phyloP scores from a whole-genome alignment of 768 basidiomycete species.

The Boletus rufocinnamomeus region DNA sequence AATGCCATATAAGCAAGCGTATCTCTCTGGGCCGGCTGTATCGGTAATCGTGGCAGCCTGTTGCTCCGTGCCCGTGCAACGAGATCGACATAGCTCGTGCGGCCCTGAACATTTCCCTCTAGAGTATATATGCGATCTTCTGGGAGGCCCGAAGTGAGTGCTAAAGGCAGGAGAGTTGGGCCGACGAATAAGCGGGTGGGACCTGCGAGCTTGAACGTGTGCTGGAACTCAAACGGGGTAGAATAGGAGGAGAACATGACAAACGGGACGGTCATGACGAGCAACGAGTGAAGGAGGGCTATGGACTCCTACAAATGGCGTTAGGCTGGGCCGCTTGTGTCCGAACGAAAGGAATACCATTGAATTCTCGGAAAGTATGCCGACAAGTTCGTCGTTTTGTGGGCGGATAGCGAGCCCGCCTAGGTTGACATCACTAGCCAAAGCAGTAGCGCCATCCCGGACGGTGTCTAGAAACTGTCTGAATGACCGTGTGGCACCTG shows the following conservation, averaged over 20 bases:
- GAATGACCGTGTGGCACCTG: conserved; percentile 47
- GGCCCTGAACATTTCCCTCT: conserved; percentile 43
- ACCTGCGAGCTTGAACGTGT: conserved; percentile 48
- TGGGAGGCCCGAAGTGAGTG: conserved; percentile 39
- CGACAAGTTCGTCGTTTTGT: conserved; percentile 58
- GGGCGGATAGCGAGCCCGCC: conserved; percentile 59
- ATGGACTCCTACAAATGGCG: conserved; percentile 50
- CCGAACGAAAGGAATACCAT: conserved; percentile 41
- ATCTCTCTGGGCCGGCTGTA: conserved; percentile 48
- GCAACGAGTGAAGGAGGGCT: conserved; percentile 49
- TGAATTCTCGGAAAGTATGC: conserved; percentile 70
- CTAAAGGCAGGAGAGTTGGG: conserved; percentile 44
- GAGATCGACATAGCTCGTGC: conserved; percentile 46
- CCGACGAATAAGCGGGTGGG: conserved; percentile 57
- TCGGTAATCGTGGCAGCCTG: conserved; percentile 41
- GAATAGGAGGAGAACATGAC: conserved; percentile 54
- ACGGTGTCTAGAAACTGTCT: conserved; percentile 54
- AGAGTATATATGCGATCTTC: conserved; percentile 52
- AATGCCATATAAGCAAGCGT: conserved; percentile 72
- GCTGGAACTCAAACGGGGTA: conserved; percentile 57
- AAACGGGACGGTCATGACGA: conserved; percentile 53
- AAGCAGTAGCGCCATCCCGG: conserved; percentile 56
- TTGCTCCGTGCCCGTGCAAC: conserved; percentile 41
- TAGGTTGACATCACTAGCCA: conserved; percentile 44
- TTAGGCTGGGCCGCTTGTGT: not conserved